Base-by-base conservation (phyloP, 2,329 filamentous ascomycete species). In the Talaromyces verruculosus region DNA sequence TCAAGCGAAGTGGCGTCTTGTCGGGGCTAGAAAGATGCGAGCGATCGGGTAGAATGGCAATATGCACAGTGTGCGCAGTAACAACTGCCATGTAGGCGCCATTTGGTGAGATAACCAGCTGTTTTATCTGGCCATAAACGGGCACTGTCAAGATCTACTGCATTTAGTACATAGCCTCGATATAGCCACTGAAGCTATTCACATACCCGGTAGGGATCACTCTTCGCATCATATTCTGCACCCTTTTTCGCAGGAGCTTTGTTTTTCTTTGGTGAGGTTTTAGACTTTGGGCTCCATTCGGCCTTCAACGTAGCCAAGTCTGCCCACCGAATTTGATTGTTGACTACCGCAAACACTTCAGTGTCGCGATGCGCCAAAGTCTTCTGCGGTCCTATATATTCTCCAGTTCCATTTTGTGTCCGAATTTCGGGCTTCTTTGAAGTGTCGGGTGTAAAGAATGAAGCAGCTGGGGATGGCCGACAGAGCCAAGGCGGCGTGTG, bases 291-390 rank as follows among this genome's bases (percentile, higher is more conserved):
- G 68, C 81, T 78, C 80, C 80, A 83, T 70, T 80, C 75, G 64
- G 87, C 91, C 81, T 96, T 96, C 73, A 98, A 78, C 67, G 89
- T 87, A 61, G 88, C 87, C 64, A 99, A 80, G 78, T 97, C 92
- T 10, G 91, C 89, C 93, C 95, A 99, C 77, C 93, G 86, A 68
- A 99, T 90, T 78, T 98, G 92, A 72, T 90, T 93, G 59, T 93
- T 93, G 47, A 91, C 89, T 22, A 93, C 93, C 13, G 92, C 88
- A 75, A 98, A 98, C 10, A 98, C 82, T 73, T 99, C 93, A 0
- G 91, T 92, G 17, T 91, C 93, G 67, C 94, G 85, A 60, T 87
- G 88, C 10, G 93, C 93, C 72, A 98, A 89, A 0, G 88, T 93
- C 69, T 81, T 82, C 22, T 75, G 78, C 1, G 86, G 79, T 2